A percentile compares a stretch with the other conserved stretches of the same genome.
These are phyloP conservation scores for Dioscorea dumetorum DNA, from an alignment of 106 monocot genomes.

Conservation along the genomic window DNA sequence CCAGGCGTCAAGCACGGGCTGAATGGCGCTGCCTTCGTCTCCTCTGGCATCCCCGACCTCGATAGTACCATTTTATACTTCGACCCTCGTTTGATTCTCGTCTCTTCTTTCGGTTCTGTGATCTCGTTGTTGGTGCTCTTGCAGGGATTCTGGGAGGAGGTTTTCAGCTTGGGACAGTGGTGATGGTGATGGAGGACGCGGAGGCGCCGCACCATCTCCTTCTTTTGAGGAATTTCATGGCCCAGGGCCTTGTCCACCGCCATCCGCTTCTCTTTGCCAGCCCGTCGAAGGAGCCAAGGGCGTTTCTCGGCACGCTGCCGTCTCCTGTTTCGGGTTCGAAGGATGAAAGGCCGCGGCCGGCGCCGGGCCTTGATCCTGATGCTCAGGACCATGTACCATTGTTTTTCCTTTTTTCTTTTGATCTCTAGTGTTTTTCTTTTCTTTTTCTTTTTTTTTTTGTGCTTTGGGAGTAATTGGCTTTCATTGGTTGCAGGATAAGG, in stretches of 20 bases:
- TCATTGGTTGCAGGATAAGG: conserved; percentile 27
- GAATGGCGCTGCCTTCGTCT: conserved; percentile 53
- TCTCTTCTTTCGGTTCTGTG: neutral
- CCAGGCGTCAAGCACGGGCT: conserved; percentile 41
- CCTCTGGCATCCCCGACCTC: conserved; percentile 87
- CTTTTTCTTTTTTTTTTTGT: neutral
- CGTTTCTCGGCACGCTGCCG: conserved; percentile 83
- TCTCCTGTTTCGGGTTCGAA: conserved; percentile 31
- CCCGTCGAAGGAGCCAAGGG: conserved; percentile 48
- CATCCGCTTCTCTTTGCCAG: conserved; percentile 76
- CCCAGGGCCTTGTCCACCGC: conserved; percentile 75
- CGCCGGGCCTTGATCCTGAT: neutral
- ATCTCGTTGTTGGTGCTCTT: neutral
- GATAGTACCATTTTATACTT: conserved; percentile 33
- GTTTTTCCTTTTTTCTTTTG: neutral
- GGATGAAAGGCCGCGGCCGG: conserved; percentile 19
- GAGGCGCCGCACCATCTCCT: conserved; percentile 92
- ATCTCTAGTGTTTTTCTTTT: conserved; percentile 1
- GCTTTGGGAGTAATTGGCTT: neutral
- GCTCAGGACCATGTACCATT: conserved; percentile 23
- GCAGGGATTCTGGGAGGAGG: conserved; percentile 78
- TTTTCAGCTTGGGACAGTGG: conserved; percentile 61
- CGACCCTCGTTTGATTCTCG: neutral
- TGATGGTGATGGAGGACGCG: conserved; percentile 82
- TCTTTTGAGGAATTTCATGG: conserved; percentile 82